Evolutionary conservation across 1,284 basidiomycete genomes (phyloP).

Genomic region (Somion occarium): DNA sequence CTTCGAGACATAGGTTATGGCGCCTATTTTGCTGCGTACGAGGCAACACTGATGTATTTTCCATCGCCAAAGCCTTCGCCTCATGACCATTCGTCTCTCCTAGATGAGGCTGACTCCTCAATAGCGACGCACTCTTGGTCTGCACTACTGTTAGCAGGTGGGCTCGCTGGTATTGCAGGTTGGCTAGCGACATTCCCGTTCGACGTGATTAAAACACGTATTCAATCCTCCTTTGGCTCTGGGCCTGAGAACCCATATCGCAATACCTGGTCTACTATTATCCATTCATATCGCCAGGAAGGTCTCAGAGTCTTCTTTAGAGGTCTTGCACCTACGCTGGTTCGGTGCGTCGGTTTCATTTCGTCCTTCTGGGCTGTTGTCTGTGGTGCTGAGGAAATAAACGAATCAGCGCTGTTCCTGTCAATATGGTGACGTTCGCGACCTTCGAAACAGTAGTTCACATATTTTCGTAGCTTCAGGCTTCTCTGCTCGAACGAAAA

Average conservation of each 20-base stretch:
- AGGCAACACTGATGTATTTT: slow-evolving; percentile 66
- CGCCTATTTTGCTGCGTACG: slow-evolving; percentile 82
- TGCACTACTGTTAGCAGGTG: slow-evolving; percentile 71
- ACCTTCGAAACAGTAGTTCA: slow-evolving; percentile 46
- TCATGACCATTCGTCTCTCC: slow-evolving; percentile 34
- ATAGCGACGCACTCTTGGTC: slow-evolving; percentile 47
- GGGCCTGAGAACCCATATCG: slow-evolving; percentile 60
- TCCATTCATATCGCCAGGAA: slow-evolving; percentile 59
- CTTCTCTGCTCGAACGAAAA: too few relatives aligned
- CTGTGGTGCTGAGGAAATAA: neutral
- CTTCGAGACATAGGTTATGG: slow-evolving; percentile 78
- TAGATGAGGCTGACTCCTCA: slow-evolving; percentile 43
- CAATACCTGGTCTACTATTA: slow-evolving; percentile 50
- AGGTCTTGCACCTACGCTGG: slow-evolving; percentile 73
- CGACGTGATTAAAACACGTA: slow-evolving; percentile 83
- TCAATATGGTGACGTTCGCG: slow-evolving; percentile 55
- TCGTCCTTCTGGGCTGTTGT: neutral
- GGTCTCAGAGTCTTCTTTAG: slow-evolving; percentile 68
- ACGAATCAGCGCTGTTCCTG: slow-evolving; percentile 48
- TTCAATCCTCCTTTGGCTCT: slow-evolving; percentile 54
- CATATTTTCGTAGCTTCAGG: slow-evolving; percentile 31
- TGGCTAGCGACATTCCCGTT: slow-evolving; percentile 79
- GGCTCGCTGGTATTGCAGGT: slow-evolving; percentile 67
- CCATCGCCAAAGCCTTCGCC: slow-evolving; percentile 20
- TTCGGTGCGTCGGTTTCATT: slow-evolving; percentile 50